Conservation (phyloP, 2,329 filamentous ascomycete species). For the Fusarium hainanense region DNA sequence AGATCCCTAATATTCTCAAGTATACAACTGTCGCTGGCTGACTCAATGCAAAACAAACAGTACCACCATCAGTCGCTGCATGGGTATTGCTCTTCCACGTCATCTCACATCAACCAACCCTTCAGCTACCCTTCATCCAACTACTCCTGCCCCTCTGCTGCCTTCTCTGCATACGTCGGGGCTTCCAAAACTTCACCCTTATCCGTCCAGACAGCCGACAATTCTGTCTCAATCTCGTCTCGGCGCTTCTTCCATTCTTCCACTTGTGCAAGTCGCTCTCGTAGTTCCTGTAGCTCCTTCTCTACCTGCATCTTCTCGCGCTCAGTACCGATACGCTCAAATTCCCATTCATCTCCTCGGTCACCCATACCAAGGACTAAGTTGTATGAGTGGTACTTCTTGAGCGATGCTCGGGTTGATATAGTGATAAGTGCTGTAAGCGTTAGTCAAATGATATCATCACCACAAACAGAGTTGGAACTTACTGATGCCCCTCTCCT, state of each 20-base stretch:
- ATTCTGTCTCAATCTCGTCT: conserved; percentile 83
- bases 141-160: conserved; percentile 28
- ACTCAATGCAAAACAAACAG: conserved; percentile 17
- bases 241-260: conserved; percentile 84
- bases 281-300: conserved; percentile 86
- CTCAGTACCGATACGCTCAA: conserved; percentile 93
- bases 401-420: conserved; percentile 91
- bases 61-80: neutral
- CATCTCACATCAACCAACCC: conserved; percentile 1
- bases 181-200: conserved; percentile 60
- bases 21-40: conserved; percentile 13
- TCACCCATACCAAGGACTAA: conserved; percentile 85
- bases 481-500: conserved; percentile 92
- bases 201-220: conserved; percentile 72
- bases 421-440: conserved; percentile 86
- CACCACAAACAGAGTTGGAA: conserved; percentile 40
- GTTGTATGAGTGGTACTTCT: conserved; percentile 95
- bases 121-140: conserved; percentile 7
- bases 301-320: conserved; percentile 94
- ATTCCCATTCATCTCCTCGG: conserved; percentile 87
- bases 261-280: conserved; percentile 82
- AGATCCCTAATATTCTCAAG: conserved; percentile 6
- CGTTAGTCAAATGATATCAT: conserved; percentile 35
- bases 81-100: conserved; percentile 16
- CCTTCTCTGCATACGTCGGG: conserved; percentile 55